Evolutionary conservation across 768 basidiomycete species (phyloP).

Genomic region (Boletus rufocinnamomeus): DNA sequence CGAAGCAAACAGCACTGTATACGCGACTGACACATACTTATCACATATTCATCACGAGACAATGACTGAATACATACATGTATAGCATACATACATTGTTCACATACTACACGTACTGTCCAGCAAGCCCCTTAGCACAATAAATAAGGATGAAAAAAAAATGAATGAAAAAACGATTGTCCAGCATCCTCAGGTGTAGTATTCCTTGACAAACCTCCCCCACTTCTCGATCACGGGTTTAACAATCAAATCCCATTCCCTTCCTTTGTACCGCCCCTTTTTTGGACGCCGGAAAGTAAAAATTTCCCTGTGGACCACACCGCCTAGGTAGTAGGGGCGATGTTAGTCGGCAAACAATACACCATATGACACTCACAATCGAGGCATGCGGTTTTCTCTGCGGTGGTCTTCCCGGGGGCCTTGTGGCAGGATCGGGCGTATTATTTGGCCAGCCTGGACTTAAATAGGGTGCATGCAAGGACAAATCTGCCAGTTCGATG

Average conservation of each 20-base stretch:
- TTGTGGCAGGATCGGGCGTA: constrained; percentile 27
- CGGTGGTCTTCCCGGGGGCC: constrained; percentile 16
- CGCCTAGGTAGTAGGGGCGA: constrained; percentile 42
- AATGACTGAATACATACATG: no score
- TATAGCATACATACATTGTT: no score
- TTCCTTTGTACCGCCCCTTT: constrained; percentile 55
- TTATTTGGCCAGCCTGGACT: constrained; percentile 48
- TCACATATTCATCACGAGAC: no score
- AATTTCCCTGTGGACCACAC: constrained; percentile 71
- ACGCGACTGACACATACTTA: no score
- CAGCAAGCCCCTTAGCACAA: no score
- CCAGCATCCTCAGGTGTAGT: constrained; percentile 28
- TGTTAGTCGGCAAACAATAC: constrained; percentile 7
- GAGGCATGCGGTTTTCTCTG: constrained; percentile 35
- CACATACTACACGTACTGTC: no score
- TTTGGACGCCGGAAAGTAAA: constrained; percentile 66
- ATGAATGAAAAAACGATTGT: no score
- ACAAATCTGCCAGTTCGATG: constrained; percentile 74
- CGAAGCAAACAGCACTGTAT: no score
- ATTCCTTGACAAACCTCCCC: constrained; percentile 59
- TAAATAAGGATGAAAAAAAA: no score
- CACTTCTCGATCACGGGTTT: constrained; percentile 77
- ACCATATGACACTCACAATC: constrained; percentile 42
- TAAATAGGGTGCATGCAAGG: constrained; percentile 59
- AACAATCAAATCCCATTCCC: constrained; percentile 75